Evolutionary conservation across 2,329 filamentous ascomycete genomes (phyloP).

Genomic region (Fusarium denticulatum): DNA sequence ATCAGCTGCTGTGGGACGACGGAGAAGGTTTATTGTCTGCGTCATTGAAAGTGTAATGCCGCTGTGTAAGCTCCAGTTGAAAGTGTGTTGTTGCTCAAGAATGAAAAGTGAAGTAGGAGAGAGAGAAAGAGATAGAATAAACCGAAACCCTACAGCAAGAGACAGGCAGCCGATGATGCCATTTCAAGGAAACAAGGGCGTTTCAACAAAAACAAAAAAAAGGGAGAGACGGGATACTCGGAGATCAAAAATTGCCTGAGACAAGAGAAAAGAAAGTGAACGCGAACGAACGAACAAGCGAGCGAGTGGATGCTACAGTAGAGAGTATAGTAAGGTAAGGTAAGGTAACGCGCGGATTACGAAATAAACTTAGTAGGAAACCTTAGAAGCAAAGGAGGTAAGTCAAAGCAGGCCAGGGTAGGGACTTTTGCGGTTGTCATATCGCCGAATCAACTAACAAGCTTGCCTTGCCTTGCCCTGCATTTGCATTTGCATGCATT

Average conservation of each 20-base stretch:
- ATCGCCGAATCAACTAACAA: conserved; percentile 35
- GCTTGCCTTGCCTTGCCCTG: conserved; percentile 1
- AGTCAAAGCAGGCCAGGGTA: not conserved
- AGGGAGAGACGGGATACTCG: conserved; percentile 2
- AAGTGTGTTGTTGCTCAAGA: not conserved
- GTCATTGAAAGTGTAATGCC: conserved; percentile 31
- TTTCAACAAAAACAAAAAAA: conserved; percentile 7
- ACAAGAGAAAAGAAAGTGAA: conserved; percentile 24
- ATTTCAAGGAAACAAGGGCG: conserved; percentile 8
- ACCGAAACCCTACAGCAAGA: conserved; percentile 22
- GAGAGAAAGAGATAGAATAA: not conserved
- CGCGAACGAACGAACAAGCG: not conserved
- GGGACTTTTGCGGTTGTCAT: conserved; percentile 28
- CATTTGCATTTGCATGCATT: not conserved
- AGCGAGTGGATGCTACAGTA: not conserved
- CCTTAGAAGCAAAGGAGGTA: conserved; percentile 11
- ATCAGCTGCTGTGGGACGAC: conserved; percentile 2
- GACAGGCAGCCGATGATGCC: conserved; percentile 11
- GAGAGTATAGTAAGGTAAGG: not conserved
- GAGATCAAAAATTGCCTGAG: conserved; percentile 11
- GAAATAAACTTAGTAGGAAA: conserved; percentile 16
- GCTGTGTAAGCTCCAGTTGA: conserved; percentile 8
- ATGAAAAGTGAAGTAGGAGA: conserved; percentile 4
- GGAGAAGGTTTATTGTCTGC: conserved; percentile 1
- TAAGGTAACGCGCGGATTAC: conserved; percentile 14